Conservation (phyloP, 495 filamentous ascomycete species). For the Tricharina praecox region DNA sequence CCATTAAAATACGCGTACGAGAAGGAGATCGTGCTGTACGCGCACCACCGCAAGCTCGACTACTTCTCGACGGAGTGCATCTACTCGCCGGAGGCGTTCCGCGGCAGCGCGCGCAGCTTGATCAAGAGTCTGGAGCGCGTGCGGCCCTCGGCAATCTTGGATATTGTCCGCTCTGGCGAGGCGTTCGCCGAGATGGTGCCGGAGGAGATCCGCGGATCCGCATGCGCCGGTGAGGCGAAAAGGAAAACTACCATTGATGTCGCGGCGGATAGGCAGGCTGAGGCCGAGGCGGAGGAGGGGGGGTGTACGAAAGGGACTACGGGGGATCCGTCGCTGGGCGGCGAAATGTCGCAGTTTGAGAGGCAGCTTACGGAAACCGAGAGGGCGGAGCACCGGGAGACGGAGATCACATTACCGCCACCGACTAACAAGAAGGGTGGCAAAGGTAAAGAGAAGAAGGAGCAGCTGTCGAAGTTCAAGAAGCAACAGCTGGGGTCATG, state of each 20-base stretch:
- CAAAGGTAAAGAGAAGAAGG: constrained; percentile 12
- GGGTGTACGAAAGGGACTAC: constrained; percentile 47
- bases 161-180: constrained; percentile 86
- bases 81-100: constrained; percentile 95
- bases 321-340: constrained; percentile 32
- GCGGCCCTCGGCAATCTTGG: constrained; percentile 79
- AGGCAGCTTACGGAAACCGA: constrained; percentile 55
- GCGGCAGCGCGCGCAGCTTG: constrained; percentile 72
- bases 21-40: constrained; percentile 96
- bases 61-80: constrained; percentile 98
- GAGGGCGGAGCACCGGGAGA: constrained; percentile 45
- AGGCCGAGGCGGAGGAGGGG: constrained; percentile 59
- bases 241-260: background rate
- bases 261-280: constrained; percentile 36
- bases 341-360: constrained; percentile 91
- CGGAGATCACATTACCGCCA: constrained; percentile 43
- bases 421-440: constrained; percentile 23
- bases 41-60: constrained; percentile 85
- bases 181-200: constrained; percentile 87
- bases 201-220: constrained; percentile 19
- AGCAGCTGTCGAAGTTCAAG: constrained; percentile 3
- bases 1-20: constrained; percentile 97
- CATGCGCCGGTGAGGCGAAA: constrained; percentile 5
- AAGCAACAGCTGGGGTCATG: constrained; percentile 70
- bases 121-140: constrained; percentile 93